A percentile compares a stretch with the other conserved stretches of the same genome.
Evolutionary conservation across 805 yeast species (phyloP).

Genomic region (Teunomyces cretensis): DNA sequence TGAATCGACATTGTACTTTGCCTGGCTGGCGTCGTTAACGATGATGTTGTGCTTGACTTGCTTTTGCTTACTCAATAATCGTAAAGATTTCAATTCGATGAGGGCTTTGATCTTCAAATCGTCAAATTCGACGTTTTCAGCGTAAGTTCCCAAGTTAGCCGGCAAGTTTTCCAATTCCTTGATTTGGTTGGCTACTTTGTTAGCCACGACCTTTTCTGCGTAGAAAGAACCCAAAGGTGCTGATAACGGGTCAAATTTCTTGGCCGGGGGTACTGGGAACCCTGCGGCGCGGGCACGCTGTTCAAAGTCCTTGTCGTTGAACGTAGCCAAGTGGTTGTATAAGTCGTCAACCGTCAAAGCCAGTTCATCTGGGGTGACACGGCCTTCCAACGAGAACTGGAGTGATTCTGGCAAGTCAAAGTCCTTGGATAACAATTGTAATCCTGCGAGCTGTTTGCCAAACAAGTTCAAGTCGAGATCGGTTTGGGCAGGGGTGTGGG

Average conservation of each 20-base stretch:
- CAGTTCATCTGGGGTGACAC: slow-evolving; percentile 9
- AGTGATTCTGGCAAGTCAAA: slow-evolving; percentile 59
- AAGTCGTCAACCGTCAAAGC: slow-evolving; percentile 3
- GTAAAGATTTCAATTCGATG: slow-evolving; percentile 67
- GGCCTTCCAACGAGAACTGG: slow-evolving; percentile 34
- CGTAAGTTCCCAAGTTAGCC: slow-evolving; percentile 62
- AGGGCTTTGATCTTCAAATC: slow-evolving; percentile 63
- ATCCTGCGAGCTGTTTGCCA: slow-evolving; percentile 58
- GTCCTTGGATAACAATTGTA: slow-evolving; percentile 65
- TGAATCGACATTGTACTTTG: slow-evolving; percentile 54
- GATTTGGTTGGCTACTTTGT: slow-evolving; percentile 57
- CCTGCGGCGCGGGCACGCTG: slow-evolving; percentile 44
- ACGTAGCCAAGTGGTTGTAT: slow-evolving; percentile 5
- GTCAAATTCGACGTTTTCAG: slow-evolving; percentile 36
- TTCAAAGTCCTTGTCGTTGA: slow-evolving; percentile 19
- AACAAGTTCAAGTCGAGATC: slow-evolving; percentile 46
- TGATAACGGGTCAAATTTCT: slow-evolving; percentile 29
- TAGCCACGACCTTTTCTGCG: slow-evolving; percentile 53
- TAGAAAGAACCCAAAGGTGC: slow-evolving; percentile 50
- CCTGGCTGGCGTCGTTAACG: slow-evolving; percentile 50
- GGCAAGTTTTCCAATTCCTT: slow-evolving; percentile 65
- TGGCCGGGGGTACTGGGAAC: slow-evolving; percentile 23
- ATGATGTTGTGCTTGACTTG: slow-evolving; percentile 62
- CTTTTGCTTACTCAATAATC: slow-evolving; percentile 68
- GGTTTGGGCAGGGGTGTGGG: slow-evolving; percentile 7